Conservation (phyloP, 768 basidiomycete species). For the Termitomyces sp. region DNA sequence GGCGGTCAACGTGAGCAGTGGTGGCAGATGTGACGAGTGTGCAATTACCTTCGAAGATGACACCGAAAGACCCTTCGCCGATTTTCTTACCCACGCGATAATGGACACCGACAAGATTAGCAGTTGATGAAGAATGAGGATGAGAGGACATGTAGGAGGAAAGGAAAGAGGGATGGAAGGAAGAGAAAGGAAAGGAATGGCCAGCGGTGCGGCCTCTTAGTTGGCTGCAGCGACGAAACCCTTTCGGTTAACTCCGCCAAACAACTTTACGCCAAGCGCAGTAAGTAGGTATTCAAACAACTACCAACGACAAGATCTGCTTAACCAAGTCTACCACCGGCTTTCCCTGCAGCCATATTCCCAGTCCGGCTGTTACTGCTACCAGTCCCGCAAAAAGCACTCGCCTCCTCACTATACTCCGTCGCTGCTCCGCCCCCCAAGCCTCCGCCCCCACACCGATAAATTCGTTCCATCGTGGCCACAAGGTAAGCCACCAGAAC, state of each 20-base stretch:
- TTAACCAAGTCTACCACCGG: slow-evolving; percentile 1
- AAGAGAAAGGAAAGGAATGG: slow-evolving; percentile 23
- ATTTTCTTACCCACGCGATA: slow-evolving; percentile 99
- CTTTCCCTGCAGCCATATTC: slow-evolving; percentile 6
- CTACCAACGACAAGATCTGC: slow-evolving; percentile 8
- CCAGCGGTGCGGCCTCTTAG: slow-evolving; percentile 23
- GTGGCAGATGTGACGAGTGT: neutral
- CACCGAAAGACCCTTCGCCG: slow-evolving; percentile 97
- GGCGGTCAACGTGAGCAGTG: neutral
- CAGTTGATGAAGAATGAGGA: slow-evolving; percentile 52
- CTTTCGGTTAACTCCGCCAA: slow-evolving; percentile 18
- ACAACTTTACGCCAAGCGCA: slow-evolving; percentile 8
- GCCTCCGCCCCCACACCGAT: slow-evolving; percentile 31
- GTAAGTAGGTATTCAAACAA: slow-evolving; percentile 7
- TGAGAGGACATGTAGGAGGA: slow-evolving; percentile 47
- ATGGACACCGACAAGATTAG: slow-evolving; percentile 90
- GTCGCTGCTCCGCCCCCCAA: slow-evolving; percentile 27
- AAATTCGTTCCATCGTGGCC: slow-evolving; percentile 38
- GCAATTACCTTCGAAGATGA: slow-evolving; percentile 79
- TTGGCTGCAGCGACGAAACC: slow-evolving; percentile 16
- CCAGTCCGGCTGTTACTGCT: slow-evolving; percentile 14
- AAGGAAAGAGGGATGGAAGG: slow-evolving; percentile 15
- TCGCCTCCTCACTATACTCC: slow-evolving; percentile 16
- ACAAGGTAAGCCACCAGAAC: slow-evolving; percentile 47
- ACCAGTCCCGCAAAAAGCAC: slow-evolving; percentile 18